Percentiles rank a stretch among this genome's conserved stretches.
These are phyloP conservation scores for Barnettozyma hawaiiensis DNA, from an alignment of 1,139 yeast genomes.

Conservation along the genomic window DNA sequence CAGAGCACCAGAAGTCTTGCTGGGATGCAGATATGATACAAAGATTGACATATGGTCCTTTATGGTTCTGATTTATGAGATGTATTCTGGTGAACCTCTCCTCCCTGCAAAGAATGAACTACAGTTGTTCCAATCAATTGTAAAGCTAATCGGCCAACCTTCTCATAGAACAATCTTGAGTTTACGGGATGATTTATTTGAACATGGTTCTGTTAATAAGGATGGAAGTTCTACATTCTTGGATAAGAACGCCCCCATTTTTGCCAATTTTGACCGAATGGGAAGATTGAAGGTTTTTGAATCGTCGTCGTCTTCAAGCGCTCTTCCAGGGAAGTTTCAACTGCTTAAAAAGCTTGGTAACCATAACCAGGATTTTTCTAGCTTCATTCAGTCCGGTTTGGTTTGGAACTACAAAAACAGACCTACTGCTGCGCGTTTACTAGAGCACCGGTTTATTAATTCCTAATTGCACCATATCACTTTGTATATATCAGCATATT, in stretches of 20 bases:
- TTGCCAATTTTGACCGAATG: constrained; percentile 36
- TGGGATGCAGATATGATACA: constrained; percentile 69
- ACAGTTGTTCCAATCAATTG: constrained; percentile 54
- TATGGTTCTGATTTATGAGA: constrained; percentile 64
- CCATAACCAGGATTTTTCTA: constrained; percentile 16
- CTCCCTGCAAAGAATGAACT: constrained; percentile 67
- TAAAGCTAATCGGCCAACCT: constrained; percentile 64
- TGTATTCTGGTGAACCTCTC: constrained; percentile 60
- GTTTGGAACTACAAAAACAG: constrained; percentile 22
- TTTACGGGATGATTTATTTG: constrained; percentile 31
- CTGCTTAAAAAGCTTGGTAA: constrained; percentile 14
- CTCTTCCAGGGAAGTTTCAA: neutral
- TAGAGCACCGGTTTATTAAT: constrained; percentile 24
- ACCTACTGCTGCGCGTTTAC: constrained; percentile 27
- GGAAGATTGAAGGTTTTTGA: constrained; percentile 30
- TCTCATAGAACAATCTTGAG: constrained; percentile 33
- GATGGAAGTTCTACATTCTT: constrained; percentile 13
- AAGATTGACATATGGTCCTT: constrained; percentile 80
- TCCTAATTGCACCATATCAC: neutral
- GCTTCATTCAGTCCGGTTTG: constrained; percentile 17
- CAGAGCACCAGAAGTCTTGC: constrained; percentile 72
- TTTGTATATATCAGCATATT: too few species aligned
- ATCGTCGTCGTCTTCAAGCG: neutral
- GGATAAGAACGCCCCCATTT: constrained; percentile 22
- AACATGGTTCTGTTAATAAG: constrained; percentile 30